Base-by-base conservation (phyloP, 164 flowering plant species). In the Vitis labrusca region DNA sequence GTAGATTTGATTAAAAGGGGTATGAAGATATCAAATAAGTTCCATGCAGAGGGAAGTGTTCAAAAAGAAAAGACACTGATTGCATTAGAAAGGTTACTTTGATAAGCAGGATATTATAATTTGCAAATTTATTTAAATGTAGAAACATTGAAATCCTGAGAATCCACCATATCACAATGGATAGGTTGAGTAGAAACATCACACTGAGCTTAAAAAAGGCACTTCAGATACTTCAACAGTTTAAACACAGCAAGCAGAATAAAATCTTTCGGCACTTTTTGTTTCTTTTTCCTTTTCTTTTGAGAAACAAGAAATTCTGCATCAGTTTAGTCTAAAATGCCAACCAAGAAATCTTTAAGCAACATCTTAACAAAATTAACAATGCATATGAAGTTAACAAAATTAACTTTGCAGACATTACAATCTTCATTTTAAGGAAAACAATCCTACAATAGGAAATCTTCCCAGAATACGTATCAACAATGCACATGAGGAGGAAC, bases 151-250 rank as follows among this genome's bases (percentile, higher is more conserved):
- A 37, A 37, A 37, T 3, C n/a, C 15, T 53, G n/a, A 12, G 56
- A 13, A 53, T 53, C 56, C 10, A 13, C 56, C 56, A 53, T 14
- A n/a, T 53, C 8, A 10, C 4, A 53, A n/a, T 53, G 14, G 14
- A 13, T n/a, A 53, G 56, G 56, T 53, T 53, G 56, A 53, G 56
- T 13, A n/a, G 56, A 53, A 53, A 53, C 56, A 53, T 53, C 56
- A 11, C 1, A 11, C 5, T 53, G n/a, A 53, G 6, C 5, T 53
- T 9, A 53, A 53, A 53, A 53, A 53, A 53, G n/a, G n/a, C 56
- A 51, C 56, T n/a, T 13, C 14, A 53, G 1, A 37, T 37, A 37
- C 56, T 12, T n/a, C 16, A 53, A 53, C n/a, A 53, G 7, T 14
- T 5, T 53, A 14, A 11, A n/a, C 16, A 53, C 56, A 13, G 16